Evolutionary conservation across 2,329 filamentous ascomycete species (phyloP).

Genomic region (Aspergillus tamarii): DNA sequence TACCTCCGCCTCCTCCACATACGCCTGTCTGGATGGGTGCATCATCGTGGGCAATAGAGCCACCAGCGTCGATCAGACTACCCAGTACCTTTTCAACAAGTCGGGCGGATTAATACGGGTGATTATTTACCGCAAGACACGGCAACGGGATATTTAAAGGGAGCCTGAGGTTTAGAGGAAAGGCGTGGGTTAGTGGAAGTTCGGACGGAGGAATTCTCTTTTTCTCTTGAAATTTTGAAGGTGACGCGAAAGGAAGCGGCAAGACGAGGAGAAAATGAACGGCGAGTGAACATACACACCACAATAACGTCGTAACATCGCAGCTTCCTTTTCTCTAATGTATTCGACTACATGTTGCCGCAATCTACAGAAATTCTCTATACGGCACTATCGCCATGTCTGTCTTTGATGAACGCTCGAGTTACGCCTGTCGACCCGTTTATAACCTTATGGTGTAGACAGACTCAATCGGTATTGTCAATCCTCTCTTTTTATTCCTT

Average conservation of each 20-base stretch:
- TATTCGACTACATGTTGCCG: neutral
- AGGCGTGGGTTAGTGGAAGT: neutral
- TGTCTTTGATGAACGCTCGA: neutral
- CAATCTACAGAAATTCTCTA: neutral
- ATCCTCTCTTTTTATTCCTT: neutral
- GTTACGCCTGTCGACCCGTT: neutral
- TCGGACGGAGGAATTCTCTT: neutral
- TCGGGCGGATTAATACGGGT: neutral
- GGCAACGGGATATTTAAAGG: neutral
- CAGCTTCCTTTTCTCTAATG: neutral
- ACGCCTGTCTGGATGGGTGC: slow-evolving; percentile 89
- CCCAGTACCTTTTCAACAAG: slow-evolving; percentile 2
- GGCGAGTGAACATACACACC: neutral
- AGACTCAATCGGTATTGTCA: neutral
- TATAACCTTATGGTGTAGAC: neutral
- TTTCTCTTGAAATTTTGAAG: neutral
- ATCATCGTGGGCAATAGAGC: slow-evolving; percentile 52
- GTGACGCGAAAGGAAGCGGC: slow-evolving; percentile 7
- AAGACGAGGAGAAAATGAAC: neutral
- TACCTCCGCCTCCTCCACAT: slow-evolving; percentile 84
- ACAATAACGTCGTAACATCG: slow-evolving; percentile 2
- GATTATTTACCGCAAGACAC: neutral
- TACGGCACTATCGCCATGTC: neutral
- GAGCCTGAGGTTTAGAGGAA: neutral
- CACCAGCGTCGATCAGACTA: neutral